Evolutionary conservation across 306 rosid species (phyloP).

Genomic region (Citrullus amarus): DNA sequence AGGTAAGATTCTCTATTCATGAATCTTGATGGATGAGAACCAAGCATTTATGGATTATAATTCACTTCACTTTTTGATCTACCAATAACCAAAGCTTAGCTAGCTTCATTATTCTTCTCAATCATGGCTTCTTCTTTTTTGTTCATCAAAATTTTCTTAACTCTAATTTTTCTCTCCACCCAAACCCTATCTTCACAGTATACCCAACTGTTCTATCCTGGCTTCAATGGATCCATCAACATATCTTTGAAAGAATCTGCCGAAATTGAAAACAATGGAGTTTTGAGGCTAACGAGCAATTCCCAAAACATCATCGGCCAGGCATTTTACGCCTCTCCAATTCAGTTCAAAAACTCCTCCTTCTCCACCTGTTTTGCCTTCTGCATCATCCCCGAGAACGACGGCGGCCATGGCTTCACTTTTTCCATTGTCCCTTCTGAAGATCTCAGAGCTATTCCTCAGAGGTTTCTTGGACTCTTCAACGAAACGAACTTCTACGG

Average conservation of each 20-base stretch:
- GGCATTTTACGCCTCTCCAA: constrained; percentile 4
- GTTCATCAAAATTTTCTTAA: neutral
- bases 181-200: neutral
- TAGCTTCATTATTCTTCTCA: neutral
- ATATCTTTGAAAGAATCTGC: neutral
- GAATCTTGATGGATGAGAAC: neutral
- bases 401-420: constrained; percentile 7
- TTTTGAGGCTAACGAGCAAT: neutral
- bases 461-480: constrained; percentile 12
- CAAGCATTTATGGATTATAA: neutral
- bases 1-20: neutral
- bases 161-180: neutral
- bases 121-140: neutral
- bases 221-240: neutral
- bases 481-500: neutral
- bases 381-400: neutral
- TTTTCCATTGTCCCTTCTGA: constrained; percentile 12
- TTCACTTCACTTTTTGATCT: neutral
- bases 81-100: neutral
- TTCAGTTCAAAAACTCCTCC: constrained; percentile 12
- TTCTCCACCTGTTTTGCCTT: constrained; percentile 10
- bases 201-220: neutral
- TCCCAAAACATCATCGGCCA: neutral
- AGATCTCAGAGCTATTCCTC: neutral
- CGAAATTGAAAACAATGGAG: neutral